These are phyloP conservation scores for Hortaea werneckii DNA, from an alignment of 2,329 filamentous ascomycete genomes.

Conservation along the genomic window DNA sequence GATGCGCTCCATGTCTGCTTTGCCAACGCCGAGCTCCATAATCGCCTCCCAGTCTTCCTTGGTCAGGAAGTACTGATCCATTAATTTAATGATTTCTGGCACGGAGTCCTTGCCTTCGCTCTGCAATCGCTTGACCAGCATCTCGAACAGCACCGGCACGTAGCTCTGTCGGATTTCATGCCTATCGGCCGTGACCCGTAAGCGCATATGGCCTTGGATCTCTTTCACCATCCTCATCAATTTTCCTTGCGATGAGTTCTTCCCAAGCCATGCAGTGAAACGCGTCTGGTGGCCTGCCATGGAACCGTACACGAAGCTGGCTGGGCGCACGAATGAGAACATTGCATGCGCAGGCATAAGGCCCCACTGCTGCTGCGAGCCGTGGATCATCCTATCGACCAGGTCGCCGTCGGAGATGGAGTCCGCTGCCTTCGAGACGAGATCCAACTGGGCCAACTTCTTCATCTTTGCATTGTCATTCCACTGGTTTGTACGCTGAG, in stretches of 20 bases:
- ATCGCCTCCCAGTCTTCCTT: conserved; percentile 92
- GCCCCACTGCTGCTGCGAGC: conserved; percentile 95
- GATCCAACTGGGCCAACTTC: conserved; percentile 71
- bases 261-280: conserved; percentile 90
- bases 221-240: conserved; percentile 77
- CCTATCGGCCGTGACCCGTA: conserved; percentile 79
- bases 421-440: conserved; percentile 78
- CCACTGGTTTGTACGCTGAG: conserved; percentile 53
- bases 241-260: conserved; percentile 75
- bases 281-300: conserved; percentile 54
- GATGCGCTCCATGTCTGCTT: conserved; percentile 63
- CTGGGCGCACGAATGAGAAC: conserved; percentile 86
- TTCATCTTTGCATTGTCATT: conserved; percentile 51
- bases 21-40: conserved; percentile 79
- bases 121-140: conserved; percentile 64
- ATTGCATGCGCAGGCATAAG: conserved; percentile 94
- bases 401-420: conserved; percentile 96
- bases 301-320: conserved; percentile 76
- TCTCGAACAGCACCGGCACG: conserved; percentile 75
- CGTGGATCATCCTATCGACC: conserved; percentile 96
- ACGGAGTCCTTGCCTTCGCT: conserved; percentile 73
- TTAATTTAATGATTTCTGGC: conserved; percentile 75
- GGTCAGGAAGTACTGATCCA: conserved; percentile 95
- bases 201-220: conserved; percentile 92
- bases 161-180: conserved; percentile 94